Conservation (phyloP, 768 basidiomycete genomes). For the Mycena pura region DNA sequence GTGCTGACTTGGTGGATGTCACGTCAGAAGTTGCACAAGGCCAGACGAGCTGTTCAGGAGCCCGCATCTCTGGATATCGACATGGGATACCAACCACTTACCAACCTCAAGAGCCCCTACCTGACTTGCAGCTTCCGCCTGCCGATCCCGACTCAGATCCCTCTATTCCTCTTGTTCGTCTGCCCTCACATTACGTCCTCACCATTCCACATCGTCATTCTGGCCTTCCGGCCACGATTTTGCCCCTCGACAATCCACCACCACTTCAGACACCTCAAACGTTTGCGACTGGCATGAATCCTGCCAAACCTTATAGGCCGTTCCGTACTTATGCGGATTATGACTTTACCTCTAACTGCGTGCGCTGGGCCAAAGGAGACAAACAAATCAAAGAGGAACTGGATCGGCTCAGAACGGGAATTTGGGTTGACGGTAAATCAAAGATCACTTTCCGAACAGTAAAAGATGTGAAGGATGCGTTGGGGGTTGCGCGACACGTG, state of each 20-base stretch:
- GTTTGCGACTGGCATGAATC: background rate
- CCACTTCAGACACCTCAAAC: background rate
- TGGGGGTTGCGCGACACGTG: conserved; percentile 1
- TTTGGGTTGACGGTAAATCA: background rate
- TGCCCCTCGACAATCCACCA: background rate
- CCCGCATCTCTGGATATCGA: background rate
- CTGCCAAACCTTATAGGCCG: conserved; percentile 17
- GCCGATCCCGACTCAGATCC: background rate
- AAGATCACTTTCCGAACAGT: conserved; percentile 4
- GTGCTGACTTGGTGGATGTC: background rate
- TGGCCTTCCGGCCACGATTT: background rate
- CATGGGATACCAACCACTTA: background rate
- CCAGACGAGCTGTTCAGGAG: background rate
- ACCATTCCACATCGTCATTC: background rate
- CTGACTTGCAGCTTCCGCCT: background rate
- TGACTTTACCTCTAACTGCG: conserved; percentile 11
- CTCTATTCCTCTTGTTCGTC: too few relatives aligned
- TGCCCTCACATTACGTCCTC: background rate
- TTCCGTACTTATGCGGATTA: conserved; percentile 22
- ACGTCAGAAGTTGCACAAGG: background rate
- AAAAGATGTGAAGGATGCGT: background rate
- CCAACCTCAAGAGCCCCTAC: background rate
- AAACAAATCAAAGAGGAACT: conserved; percentile 8
- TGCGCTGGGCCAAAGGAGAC: background rate
- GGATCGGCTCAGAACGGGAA: background rate